These are phyloP conservation scores for Mycena rosella DNA, from an alignment of 768 basidiomycete genomes.

Conservation along the genomic window DNA sequence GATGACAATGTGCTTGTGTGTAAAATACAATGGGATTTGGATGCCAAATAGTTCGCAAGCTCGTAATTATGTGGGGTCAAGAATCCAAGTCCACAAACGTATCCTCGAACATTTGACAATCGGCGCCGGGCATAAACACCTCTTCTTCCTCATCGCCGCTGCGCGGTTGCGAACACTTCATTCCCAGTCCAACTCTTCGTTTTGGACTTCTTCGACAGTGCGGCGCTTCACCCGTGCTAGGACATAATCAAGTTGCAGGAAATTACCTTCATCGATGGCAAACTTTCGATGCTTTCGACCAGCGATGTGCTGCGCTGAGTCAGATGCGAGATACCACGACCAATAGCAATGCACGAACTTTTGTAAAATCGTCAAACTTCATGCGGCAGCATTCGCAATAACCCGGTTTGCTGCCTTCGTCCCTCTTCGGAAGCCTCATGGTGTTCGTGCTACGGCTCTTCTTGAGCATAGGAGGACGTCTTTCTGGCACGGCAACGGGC, in stretches of 20 bases:
- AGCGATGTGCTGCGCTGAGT: conserved; percentile 72
- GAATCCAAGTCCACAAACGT: conserved; percentile 36
- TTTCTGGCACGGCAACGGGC: conserved; percentile 68
- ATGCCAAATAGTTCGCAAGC: not conserved
- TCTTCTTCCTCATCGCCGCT: conserved; percentile 26
- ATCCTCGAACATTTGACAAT: conserved; percentile 24
- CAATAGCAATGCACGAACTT: conserved; percentile 44
- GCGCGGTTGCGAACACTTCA: conserved; percentile 27
- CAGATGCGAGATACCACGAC: conserved; percentile 5
- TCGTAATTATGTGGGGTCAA: conserved; percentile 17
- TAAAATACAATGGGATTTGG: conserved; percentile 14
- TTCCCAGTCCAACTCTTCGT: conserved; percentile 42
- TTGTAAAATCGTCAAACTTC: conserved; percentile 90
- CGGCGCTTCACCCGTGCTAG: conserved; percentile 70
- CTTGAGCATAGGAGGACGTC: conserved; percentile 64
- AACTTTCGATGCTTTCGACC: conserved; percentile 85
- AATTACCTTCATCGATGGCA: conserved; percentile 83
- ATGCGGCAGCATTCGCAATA: conserved; percentile 97
- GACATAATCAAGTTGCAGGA: conserved; percentile 80
- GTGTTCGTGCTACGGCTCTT: conserved; percentile 89
- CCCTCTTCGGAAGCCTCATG: conserved; percentile 78
- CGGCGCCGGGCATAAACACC: too few relatives aligned
- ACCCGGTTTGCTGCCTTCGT: conserved; percentile 91
- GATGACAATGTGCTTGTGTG: not conserved
- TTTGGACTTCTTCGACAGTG: conserved; percentile 50